These are phyloP conservation scores for Pholiota adiposa DNA, from an alignment of 1,284 basidiomycete species.

Conservation along the genomic window DNA sequence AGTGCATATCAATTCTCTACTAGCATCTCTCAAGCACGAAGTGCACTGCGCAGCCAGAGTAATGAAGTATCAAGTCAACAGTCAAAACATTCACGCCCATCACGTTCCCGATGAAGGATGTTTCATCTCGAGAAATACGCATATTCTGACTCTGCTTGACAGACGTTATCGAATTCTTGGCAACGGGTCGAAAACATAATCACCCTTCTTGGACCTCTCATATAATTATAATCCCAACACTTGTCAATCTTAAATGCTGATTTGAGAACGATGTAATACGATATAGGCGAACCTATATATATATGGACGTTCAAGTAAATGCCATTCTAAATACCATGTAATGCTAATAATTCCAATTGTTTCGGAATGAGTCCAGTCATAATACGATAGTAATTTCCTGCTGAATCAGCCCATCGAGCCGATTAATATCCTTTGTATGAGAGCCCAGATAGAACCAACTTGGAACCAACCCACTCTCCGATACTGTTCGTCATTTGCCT, in stretches of 20 bases:
- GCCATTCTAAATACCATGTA: too few species aligned
- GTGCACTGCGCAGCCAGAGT: conserved; percentile 1
- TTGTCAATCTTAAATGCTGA: too few species aligned
- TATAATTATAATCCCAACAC: too few species aligned
- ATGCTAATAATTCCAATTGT: too few species aligned
- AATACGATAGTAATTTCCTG: not conserved
- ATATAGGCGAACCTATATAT: too few species aligned
- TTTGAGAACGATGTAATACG: too few species aligned
- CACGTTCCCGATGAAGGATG: conserved; percentile 1
- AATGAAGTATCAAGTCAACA: not conserved
- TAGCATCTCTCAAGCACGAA: conserved; percentile 32
- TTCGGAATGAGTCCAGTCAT: too few species aligned
- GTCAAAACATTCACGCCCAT: not conserved
- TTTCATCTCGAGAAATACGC: not conserved
- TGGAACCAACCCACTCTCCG: not conserved
- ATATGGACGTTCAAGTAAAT: too few species aligned
- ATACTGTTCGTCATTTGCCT: not conserved
- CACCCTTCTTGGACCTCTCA: too few species aligned
- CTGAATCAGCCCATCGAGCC: not conserved
- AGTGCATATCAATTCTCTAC: conserved; percentile 37
- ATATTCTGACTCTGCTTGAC: not conserved
- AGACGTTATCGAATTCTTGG: too few species aligned
- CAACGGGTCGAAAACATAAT: too few species aligned
- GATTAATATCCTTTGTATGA: not conserved
- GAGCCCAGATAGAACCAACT: not conserved